These are phyloP conservation scores for Maudiozyma saulgeensis DNA, from an alignment of 805 yeast species.

Conservation along the genomic window DNA sequence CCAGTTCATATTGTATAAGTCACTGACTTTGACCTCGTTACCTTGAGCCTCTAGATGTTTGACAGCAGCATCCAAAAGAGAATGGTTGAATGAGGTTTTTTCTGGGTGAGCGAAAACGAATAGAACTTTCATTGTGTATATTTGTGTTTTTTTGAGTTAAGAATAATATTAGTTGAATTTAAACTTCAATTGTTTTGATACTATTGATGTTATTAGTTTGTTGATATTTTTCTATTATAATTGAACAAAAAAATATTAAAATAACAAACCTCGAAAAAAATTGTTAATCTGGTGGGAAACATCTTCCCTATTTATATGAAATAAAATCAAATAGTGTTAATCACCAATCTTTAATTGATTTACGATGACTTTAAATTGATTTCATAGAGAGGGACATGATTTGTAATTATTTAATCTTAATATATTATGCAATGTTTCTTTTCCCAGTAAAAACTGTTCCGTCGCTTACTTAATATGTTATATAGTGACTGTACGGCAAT, in stretches of 20 bases:
- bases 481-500: no score
- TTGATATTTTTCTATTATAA: background rate
- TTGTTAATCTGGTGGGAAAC: background rate
- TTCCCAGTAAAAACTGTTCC: no score
- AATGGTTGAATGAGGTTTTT: constrained; percentile 16
- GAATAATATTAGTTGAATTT: no score
- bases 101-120: constrained; percentile 27
- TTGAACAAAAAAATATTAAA: background rate
- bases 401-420: no score
- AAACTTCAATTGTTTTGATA: background rate
- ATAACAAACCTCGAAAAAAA: no score
- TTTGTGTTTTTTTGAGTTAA: no score
- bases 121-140: constrained; percentile 12
- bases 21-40: constrained; percentile 22
- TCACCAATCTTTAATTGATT: no score
- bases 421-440: no score
- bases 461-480: no score
- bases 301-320: background rate
- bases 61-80: constrained; percentile 12
- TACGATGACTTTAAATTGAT: no score
- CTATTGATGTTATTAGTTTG: background rate
- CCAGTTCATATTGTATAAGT: constrained; percentile 19
- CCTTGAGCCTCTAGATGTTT: constrained; percentile 16
- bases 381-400: no score
- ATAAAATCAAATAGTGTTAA: no score